These are phyloP conservation scores for Cladobotryum protrusum DNA, from an alignment of 2,329 filamentous ascomycete genomes.

Conservation along the genomic window DNA sequence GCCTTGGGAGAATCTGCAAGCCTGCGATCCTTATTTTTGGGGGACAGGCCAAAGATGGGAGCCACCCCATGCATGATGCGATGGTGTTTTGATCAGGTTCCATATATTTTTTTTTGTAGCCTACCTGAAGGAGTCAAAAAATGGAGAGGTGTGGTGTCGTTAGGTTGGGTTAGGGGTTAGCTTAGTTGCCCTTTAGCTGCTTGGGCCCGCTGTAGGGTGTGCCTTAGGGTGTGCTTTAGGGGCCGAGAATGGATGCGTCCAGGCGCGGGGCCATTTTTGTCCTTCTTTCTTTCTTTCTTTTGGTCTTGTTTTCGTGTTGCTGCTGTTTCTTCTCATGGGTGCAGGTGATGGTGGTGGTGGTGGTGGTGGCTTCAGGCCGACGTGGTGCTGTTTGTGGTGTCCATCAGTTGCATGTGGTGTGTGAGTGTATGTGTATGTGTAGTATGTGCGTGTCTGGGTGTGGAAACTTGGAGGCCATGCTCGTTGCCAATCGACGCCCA, in stretches of 20 bases:
- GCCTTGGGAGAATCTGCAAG: conserved; percentile 3
- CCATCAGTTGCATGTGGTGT: background rate
- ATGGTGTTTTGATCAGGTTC: conserved; percentile 4
- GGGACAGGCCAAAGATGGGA: background rate
- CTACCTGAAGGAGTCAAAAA: background rate
- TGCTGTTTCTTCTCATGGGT: too few species aligned
- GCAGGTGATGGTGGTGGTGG: background rate
- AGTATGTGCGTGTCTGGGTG: conserved; percentile 6
- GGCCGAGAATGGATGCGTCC: background rate
- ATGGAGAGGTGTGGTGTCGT: background rate
- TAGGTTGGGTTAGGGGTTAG: conserved; percentile 7
- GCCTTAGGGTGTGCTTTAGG: background rate
- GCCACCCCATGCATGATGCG: background rate
- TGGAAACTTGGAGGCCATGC: background rate
- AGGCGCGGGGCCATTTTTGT: background rate
- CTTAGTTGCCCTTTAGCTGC: conserved; percentile 8
- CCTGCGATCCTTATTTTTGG: conserved; percentile 6
- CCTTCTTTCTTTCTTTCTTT: background rate
- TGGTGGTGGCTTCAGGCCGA: background rate
- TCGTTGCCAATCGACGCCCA: conserved; percentile 15
- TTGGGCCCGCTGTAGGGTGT: conserved; percentile 3
- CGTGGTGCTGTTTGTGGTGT: background rate
- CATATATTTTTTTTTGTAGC: background rate
- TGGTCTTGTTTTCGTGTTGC: background rate
- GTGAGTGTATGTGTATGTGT: background rate